Evolutionary conservation across 164 flowering plant genomes (phyloP).

Genomic region (Chimonanthus salicifolius): DNA sequence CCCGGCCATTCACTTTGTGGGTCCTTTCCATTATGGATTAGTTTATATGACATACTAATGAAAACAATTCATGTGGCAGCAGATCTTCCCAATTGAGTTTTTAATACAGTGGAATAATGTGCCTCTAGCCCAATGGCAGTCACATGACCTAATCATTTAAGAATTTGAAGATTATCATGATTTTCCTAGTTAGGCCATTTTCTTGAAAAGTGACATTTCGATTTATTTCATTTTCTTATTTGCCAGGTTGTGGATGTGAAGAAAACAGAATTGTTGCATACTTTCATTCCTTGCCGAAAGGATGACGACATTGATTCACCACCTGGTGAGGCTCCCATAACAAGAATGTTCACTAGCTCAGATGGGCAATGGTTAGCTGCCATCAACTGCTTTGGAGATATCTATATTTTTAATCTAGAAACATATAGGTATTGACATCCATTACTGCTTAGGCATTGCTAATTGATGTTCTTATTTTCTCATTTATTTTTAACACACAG

Average conservation of each 20-base stretch:
- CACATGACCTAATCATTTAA: background rate
- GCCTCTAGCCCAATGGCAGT: background rate
- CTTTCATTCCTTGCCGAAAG: constrained; percentile 60
- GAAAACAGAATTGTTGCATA: constrained; percentile 38
- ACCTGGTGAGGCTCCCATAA: constrained; percentile 86
- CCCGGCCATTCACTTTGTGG: background rate
- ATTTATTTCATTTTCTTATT: constrained; percentile 1
- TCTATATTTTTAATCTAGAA: constrained; percentile 80
- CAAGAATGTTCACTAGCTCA: constrained; percentile 66
- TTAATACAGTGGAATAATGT: background rate
- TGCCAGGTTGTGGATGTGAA: constrained; percentile 63
- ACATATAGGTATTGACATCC: constrained; percentile 46
- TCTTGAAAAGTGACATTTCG: background rate
- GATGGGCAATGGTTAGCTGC: constrained; percentile 97
- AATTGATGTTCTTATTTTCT: background rate
- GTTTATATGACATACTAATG: background rate
- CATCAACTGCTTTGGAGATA: constrained; percentile 84
- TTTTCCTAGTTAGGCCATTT: background rate
- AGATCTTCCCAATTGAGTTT: too few relatives aligned
- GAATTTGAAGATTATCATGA: too few relatives aligned
- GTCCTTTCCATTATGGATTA: background rate
- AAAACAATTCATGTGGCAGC: too few relatives aligned
- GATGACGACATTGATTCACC: constrained; percentile 37
- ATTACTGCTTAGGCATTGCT: background rate
- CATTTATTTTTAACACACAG: background rate